Percentiles rank a stretch among this genome's conserved stretches.
Conservation (phyloP, 2,329 filamentous ascomycete species). For the Fusarium equiseti region DNA sequence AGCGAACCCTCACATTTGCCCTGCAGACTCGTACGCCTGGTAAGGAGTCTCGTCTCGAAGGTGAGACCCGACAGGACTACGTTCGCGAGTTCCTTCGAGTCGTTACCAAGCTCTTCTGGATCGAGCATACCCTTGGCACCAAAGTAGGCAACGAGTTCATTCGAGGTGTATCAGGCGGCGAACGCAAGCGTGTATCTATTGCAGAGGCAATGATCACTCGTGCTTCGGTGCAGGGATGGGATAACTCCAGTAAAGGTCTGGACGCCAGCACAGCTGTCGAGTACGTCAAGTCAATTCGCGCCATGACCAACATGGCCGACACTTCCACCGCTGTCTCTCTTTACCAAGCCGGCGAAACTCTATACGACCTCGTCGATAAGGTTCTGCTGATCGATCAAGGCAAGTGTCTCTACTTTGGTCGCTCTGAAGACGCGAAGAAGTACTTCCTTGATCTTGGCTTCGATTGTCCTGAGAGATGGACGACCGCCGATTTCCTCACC, state of each 20-base stretch:
- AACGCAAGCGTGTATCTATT: constrained; percentile 80
- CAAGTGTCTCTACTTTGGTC: constrained; percentile 78
- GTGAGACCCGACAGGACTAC: constrained; percentile 68
- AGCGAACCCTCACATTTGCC: constrained; percentile 75
- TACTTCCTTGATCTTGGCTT: constrained; percentile 82
- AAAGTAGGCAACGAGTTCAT: constrained; percentile 77
- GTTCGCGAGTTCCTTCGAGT: constrained; percentile 68
- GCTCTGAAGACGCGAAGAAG: constrained; percentile 69
- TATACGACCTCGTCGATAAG: constrained; percentile 79
- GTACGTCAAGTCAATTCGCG: constrained; percentile 72
- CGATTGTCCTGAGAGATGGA: constrained; percentile 76
- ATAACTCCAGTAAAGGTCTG: constrained; percentile 78
- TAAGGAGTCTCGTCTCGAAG: constrained; percentile 63
- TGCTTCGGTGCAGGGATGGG: constrained; percentile 77
- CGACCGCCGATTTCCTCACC: constrained; percentile 80
- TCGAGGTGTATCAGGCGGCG: constrained; percentile 72
- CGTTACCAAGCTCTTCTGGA: constrained; percentile 78
- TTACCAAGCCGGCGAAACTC: constrained; percentile 76
- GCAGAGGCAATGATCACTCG: constrained; percentile 72
- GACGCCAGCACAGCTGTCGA: constrained; percentile 80
- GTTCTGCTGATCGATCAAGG: constrained; percentile 80
- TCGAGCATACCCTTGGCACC: constrained; percentile 76
- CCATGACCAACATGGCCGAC: constrained; percentile 77
- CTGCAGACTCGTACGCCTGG: constrained; percentile 72
- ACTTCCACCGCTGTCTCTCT: constrained; percentile 78